Percentiles rank a stretch among this genome's conserved stretches.
These are phyloP conservation scores for Naematelia aurantialba DNA, from an alignment of 768 basidiomycete species.

Conservation along the genomic window DNA sequence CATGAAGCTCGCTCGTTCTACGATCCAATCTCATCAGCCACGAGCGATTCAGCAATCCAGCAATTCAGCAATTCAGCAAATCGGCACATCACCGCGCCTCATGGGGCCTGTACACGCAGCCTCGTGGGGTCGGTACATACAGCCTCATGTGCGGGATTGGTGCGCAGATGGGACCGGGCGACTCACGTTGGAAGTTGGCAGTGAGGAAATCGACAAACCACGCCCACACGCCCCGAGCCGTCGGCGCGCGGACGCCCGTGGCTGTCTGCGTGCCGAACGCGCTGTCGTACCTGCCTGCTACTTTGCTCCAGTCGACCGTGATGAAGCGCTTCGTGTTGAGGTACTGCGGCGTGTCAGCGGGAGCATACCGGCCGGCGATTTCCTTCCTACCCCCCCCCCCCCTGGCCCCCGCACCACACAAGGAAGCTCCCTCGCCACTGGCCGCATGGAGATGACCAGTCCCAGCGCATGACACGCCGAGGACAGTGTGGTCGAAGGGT, in stretches of 20 bases:
- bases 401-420: too few relatives aligned
- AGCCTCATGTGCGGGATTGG: too few relatives aligned
- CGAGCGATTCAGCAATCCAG: not conserved
- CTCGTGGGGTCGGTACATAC: too few relatives aligned
- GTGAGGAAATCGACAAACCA: constrained; percentile 69
- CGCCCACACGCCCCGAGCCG: constrained; percentile 62
- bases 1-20: constrained; percentile 71
- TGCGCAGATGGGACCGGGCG: too few relatives aligned
- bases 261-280: constrained; percentile 65
- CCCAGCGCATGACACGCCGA: too few relatives aligned
- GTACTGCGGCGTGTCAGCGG: constrained; percentile 59
- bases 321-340: constrained; percentile 68
- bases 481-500: not conserved
- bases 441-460: too few relatives aligned
- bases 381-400: too few relatives aligned
- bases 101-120: too few relatives aligned
- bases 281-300: constrained; percentile 66
- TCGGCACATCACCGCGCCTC: too few relatives aligned
- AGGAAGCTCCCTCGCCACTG: not conserved
- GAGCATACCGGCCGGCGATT: not conserved
- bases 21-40: too few relatives aligned
- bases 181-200: constrained; percentile 78
- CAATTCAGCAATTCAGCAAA: too few relatives aligned
- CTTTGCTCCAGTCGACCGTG: constrained; percentile 72
- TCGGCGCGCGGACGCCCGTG: constrained; percentile 59